Conservation (phyloP, 1,284 basidiomycete genomes). For the Neolentinus lepideus region DNA sequence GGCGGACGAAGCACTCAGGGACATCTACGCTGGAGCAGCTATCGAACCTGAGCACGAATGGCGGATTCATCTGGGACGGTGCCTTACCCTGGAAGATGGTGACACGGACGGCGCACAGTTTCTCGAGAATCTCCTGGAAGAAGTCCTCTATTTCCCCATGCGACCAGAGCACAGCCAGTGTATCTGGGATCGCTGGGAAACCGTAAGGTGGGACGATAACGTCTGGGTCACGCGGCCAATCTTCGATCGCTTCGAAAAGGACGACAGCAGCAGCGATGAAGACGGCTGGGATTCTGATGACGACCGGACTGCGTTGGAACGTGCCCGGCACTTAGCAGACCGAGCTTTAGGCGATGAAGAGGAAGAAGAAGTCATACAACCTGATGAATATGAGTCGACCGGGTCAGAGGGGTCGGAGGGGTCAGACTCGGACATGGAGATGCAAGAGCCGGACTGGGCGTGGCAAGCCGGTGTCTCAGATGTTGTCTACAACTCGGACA, state of each 20-base stretch:
- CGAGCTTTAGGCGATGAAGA: neutral
- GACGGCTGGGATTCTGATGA: neutral
- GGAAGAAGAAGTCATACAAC: neutral
- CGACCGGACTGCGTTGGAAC: conserved; percentile 3
- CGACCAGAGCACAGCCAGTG: neutral
- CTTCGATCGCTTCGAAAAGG: neutral
- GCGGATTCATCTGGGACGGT: conserved; percentile 12
- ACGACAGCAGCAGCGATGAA: neutral
- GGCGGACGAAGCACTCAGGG: conserved; percentile 9
- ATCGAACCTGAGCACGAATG: conserved; percentile 11
- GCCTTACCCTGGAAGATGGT: conserved; percentile 6
- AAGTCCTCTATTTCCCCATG: conserved; percentile 7
- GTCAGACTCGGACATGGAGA: neutral
- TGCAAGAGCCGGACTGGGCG: neutral
- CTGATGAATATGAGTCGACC: neutral
- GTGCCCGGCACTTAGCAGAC: neutral
- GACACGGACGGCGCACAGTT: conserved; percentile 11
- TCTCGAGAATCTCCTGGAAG: conserved; percentile 12
- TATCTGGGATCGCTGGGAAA: conserved; percentile 9
- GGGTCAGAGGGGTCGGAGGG: neutral
- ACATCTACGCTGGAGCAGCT: conserved; percentile 5
- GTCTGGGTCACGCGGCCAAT: conserved; percentile 11
- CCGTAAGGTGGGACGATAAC: conserved; percentile 2
- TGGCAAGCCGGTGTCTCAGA: neutral
- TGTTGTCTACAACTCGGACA: neutral